These are phyloP conservation scores for Moelleriella libera DNA, from an alignment of 2,329 filamentous ascomycete species.

Conservation along the genomic window DNA sequence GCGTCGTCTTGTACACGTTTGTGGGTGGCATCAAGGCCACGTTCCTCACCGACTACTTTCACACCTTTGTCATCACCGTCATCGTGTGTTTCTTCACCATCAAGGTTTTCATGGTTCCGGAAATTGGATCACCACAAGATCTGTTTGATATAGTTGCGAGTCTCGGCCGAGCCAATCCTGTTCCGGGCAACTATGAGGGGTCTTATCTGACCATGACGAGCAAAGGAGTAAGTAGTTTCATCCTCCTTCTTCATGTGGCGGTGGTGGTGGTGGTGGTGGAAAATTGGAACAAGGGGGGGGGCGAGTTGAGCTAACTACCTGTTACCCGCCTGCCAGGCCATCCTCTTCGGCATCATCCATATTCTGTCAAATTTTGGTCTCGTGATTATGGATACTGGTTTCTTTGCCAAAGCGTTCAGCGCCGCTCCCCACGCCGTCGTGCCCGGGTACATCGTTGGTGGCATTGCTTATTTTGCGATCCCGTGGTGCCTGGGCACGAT, in stretches of 20 bases:
- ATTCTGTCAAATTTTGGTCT: too few relatives aligned
- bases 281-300: too few relatives aligned
- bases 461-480: slow-evolving; percentile 38
- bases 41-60: slow-evolving; percentile 35
- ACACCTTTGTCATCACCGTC: slow-evolving; percentile 39
- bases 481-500: slow-evolving; percentile 38
- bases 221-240: slow-evolving; percentile 19
- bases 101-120: slow-evolving; percentile 28
- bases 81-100: slow-evolving; percentile 33
- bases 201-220: slow-evolving; percentile 36
- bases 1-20: slow-evolving; percentile 22
- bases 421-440: slow-evolving; percentile 24
- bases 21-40: slow-evolving; percentile 23
- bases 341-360: too few relatives aligned
- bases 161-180: slow-evolving; percentile 26
- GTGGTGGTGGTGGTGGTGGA: too few relatives aligned
- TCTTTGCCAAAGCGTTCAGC: too few relatives aligned
- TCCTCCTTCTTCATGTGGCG: neutral
- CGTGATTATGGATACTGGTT: too few relatives aligned
- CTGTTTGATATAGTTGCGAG: slow-evolving; percentile 35
- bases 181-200: slow-evolving; percentile 31
- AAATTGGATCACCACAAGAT: slow-evolving; percentile 30
- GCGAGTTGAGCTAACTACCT: too few relatives aligned
- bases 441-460: slow-evolving; percentile 28
- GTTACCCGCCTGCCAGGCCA: too few relatives aligned